These are phyloP conservation scores for Termitomyces sp. DNA, from an alignment of 768 basidiomycete genomes.

Conservation along the genomic window DNA sequence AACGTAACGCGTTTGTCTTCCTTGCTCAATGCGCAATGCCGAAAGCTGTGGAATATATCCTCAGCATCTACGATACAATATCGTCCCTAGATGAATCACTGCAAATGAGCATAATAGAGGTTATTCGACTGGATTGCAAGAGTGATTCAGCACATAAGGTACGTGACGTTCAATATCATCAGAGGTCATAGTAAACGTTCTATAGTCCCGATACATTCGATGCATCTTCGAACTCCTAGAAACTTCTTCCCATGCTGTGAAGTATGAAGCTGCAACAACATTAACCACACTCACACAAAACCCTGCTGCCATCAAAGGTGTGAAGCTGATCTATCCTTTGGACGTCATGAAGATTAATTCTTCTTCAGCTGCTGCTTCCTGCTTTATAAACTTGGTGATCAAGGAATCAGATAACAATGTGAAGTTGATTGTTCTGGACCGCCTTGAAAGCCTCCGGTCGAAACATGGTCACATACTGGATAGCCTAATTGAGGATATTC, in stretches of 20 bases:
- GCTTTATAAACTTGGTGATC: slow-evolving; percentile 81
- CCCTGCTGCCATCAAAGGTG: slow-evolving; percentile 93
- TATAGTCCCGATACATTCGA: slow-evolving; percentile 87
- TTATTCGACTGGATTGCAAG: slow-evolving; percentile 86
- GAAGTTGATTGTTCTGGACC: slow-evolving; percentile 93
- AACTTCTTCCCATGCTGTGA: slow-evolving; percentile 86
- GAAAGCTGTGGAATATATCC: slow-evolving; percentile 88
- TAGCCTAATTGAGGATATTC: slow-evolving; percentile 89
- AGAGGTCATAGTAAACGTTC: slow-evolving; percentile 3
- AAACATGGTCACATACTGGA: slow-evolving; percentile 90
- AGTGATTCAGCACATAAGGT: slow-evolving; percentile 79
- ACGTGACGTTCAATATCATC: slow-evolving; percentile 21
- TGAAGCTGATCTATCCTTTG: background rate
- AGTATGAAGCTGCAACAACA: slow-evolving; percentile 95
- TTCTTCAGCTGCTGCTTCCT: slow-evolving; percentile 74
- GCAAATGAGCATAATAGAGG: slow-evolving; percentile 95
- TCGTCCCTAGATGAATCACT: slow-evolving; percentile 81
- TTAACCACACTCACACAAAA: slow-evolving; percentile 93
- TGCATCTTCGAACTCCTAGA: slow-evolving; percentile 90
- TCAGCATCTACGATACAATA: slow-evolving; percentile 81
- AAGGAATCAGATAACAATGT: slow-evolving; percentile 99
- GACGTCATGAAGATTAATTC: background rate
- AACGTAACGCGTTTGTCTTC: slow-evolving; percentile 96
- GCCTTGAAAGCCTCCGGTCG: slow-evolving; percentile 74
- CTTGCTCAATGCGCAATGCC: slow-evolving; percentile 81